These are phyloP conservation scores for Aquilaria agallochum DNA, from an alignment of 441 rosid species.

Conservation along the genomic window DNA sequence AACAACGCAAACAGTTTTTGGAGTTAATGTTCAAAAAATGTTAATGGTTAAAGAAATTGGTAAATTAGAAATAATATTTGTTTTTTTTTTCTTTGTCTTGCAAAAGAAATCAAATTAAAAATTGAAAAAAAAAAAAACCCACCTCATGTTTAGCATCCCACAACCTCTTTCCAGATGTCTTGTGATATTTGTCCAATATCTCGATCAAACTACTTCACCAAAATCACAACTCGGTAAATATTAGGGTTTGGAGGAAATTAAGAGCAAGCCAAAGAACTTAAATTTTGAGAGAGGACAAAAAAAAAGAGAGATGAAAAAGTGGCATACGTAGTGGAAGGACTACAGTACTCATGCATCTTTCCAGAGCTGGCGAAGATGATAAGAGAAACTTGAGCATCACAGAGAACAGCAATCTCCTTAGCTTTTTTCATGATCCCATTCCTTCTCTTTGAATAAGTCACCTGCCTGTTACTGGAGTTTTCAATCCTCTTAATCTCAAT, in stretches of 20 bases:
- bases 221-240: background rate
- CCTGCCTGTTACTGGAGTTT: slow-evolving; percentile 84
- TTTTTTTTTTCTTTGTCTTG: background rate
- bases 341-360: slow-evolving; percentile 77
- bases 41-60: slow-evolving; percentile 3
- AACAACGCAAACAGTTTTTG: slow-evolving; percentile 2
- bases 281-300: background rate
- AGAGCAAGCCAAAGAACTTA: background rate
- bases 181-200: slow-evolving; percentile 75
- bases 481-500: slow-evolving; percentile 97
- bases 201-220: slow-evolving; percentile 60
- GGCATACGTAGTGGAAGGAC: slow-evolving; percentile 62
- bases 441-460: slow-evolving; percentile 85
- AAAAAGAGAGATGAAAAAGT: background rate
- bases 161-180: slow-evolving; percentile 63
- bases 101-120: slow-evolving; percentile 5
- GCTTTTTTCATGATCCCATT: slow-evolving; percentile 89
- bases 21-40: too few species aligned
- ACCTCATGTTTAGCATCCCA: slow-evolving; percentile 99
- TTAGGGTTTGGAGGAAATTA: background rate
- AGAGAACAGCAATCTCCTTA: slow-evolving; percentile 79
- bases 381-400: slow-evolving; percentile 92
- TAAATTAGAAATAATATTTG: slow-evolving; percentile 2
- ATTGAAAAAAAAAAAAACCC: slow-evolving; percentile 7
- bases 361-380: slow-evolving; percentile 72